Base-by-base conservation (phyloP, 768 basidiomycete genomes). In the Serendipita sp. region DNA sequence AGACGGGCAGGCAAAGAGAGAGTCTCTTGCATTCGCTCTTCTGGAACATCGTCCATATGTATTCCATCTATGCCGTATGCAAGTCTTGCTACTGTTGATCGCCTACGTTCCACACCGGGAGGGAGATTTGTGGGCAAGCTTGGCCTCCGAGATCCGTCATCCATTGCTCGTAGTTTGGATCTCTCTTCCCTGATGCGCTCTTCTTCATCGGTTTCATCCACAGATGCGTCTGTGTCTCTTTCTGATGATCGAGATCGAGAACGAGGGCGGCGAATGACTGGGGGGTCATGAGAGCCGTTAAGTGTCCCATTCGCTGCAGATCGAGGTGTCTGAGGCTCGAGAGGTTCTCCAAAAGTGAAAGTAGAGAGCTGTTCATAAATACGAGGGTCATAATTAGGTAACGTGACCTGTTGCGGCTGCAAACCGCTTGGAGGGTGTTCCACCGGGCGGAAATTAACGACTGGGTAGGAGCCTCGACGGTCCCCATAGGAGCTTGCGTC, bases 101-200 rank as follows among this genome's bases (percentile, higher is more conserved):
- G 53, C 20, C 53, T 24, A 26, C 53, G 24, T 11, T 58, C 53
- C 22, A 26, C 26, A n/a, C 53, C 53, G 9, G 53, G 53, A 26
- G 53, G 68, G 22, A 67, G 63, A 58, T 76, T 76, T 42, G 68
- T 72, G 3, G 76, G 76, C 43, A 76, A 71, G 9, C 76, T 77
- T 3, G 76, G 76, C 44, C 76, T 64, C 28, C 76, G 68, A 9
- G 69, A 71, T 31, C 76, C 76, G 43, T 75, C 76, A 67, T 76
- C 76, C 56, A 77, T 74, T 17, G 76, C 76, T 28, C 76, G 72
- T 71, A 76, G 74, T 66, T 77, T 76, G 3, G 74, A 70, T 42
- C 76, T 69, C 51, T 64, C 72, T 42, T 70, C 61, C n/a, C 63
- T 67, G 24, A 71, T 64, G 22, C 65, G 70, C 1, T 67, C 70